These are phyloP conservation scores for Agarophyton chilense DNA, from an alignment of 23 red algal genomes.

Conservation along the genomic window DNA sequence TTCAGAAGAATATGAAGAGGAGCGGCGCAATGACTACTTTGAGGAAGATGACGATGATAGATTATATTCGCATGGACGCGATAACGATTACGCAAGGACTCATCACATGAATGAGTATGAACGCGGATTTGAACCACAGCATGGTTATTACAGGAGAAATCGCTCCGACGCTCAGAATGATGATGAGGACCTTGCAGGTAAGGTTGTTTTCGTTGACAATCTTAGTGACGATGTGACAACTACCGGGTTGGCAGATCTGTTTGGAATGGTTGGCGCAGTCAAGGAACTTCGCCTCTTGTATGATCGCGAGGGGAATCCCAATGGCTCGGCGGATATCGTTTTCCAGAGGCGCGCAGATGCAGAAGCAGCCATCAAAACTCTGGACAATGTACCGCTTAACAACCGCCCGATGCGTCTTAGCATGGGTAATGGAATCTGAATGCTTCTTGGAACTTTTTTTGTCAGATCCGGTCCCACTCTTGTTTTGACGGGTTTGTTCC, in stretches of 20 bases:
- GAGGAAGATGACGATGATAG: conserved; percentile 49
- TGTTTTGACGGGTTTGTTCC: not conserved
- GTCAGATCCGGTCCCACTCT: not conserved
- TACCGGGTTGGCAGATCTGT: conserved; percentile 51
- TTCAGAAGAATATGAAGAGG: conserved; percentile 46
- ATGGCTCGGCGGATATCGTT: conserved; percentile 53
- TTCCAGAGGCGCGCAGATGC: conserved; percentile 62
- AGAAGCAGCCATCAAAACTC: conserved; percentile 48
- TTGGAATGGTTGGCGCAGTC: conserved; percentile 64
- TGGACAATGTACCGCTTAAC: conserved; percentile 60
- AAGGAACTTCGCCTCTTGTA: conserved; percentile 60
- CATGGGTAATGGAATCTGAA: conserved; percentile 59
- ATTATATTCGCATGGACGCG: conserved; percentile 31
- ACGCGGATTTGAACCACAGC: not conserved
- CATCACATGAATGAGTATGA: conserved; percentile 38
- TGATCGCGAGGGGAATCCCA: conserved; percentile 50
- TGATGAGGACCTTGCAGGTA: conserved; percentile 43
- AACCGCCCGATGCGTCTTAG: conserved; percentile 52
- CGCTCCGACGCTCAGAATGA: conserved; percentile 10
- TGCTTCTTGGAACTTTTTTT: not conserved
- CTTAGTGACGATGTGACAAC: conserved; percentile 64
- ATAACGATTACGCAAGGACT: conserved; percentile 27
- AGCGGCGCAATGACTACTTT: conserved; percentile 2
- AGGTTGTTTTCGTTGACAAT: conserved; percentile 63
- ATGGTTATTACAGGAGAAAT: conserved; percentile 12